phyloP scores from a whole-genome alignment of 257 asterid genomes.

The Salvia rosmarinus region DNA sequence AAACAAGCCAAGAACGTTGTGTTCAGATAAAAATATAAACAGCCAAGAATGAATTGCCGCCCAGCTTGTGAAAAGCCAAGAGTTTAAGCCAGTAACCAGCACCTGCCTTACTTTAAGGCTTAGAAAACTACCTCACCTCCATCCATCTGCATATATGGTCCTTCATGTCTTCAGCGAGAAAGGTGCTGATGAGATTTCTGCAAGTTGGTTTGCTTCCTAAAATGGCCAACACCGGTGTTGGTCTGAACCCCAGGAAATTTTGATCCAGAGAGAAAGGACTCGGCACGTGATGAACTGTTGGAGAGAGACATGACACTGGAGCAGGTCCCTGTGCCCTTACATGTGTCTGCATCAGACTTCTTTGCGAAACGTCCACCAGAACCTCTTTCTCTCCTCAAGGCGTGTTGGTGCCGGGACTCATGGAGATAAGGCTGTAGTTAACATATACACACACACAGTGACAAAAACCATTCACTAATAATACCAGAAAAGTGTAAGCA shows the following conservation, averaged over 20 bases:
- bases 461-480: neutral
- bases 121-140: neutral
- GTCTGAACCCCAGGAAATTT: slow-evolving; percentile 33
- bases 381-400: slow-evolving; percentile 79
- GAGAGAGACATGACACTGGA: slow-evolving; percentile 42
- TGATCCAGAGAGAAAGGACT: slow-evolving; percentile 41
- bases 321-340: slow-evolving; percentile 47
- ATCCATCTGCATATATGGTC: neutral
- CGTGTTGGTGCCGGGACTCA: slow-evolving; percentile 95
- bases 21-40: slow-evolving; percentile 31
- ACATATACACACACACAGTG: too few relatives aligned
- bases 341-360: slow-evolving; percentile 51
- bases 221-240: slow-evolving; percentile 36
- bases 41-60: slow-evolving; percentile 98
- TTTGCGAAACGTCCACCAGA: slow-evolving; percentile 87
- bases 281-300: slow-evolving; percentile 45
- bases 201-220: slow-evolving; percentile 45
- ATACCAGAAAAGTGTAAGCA: neutral
- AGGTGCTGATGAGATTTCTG: slow-evolving; percentile 40
- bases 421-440: slow-evolving; percentile 80
- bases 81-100: neutral
- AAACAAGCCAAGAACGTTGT: neutral
- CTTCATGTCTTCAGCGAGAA: neutral
- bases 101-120: neutral
- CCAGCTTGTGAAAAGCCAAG: slow-evolving; percentile 49